A percentile compares a stretch with the other conserved stretches of the same genome.
These are phyloP conservation scores for Rhodotorula graminis DNA, from an alignment of 768 basidiomycete genomes.

Conservation along the genomic window DNA sequence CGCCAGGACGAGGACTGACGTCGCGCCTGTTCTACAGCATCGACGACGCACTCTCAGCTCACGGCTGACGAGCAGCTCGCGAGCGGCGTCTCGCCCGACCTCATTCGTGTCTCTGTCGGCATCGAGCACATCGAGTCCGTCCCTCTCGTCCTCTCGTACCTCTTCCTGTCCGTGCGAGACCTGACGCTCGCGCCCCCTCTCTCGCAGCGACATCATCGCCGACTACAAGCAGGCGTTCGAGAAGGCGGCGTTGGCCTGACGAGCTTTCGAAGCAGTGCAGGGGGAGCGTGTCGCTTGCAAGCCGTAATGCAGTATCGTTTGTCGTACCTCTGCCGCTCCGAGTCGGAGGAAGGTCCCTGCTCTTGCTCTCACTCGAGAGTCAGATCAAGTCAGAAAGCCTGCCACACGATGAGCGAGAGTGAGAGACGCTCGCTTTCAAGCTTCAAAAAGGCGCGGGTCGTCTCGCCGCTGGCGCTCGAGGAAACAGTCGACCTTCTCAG, in stretches of 20 bases:
- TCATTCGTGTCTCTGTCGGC: conserved; percentile 59
- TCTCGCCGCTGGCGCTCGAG: too few relatives aligned
- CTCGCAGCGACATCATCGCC: conserved; percentile 50
- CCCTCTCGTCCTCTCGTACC: neutral
- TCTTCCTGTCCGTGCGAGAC: neutral
- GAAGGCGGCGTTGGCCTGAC: neutral
- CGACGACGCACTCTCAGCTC: conserved; percentile 71
- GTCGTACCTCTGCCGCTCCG: too few relatives aligned
- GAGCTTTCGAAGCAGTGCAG: neutral
- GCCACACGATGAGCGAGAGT: too few relatives aligned
- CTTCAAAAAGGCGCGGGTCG: too few relatives aligned
- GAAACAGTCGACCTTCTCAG: too few relatives aligned
- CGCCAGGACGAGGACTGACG: conserved; percentile 45
- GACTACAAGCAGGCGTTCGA: conserved; percentile 51
- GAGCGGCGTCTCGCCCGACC: conserved; percentile 51
- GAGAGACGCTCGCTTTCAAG: too few relatives aligned
- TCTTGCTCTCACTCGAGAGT: too few relatives aligned
- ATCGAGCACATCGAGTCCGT: conserved; percentile 37
- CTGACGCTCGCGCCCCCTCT: too few relatives aligned
- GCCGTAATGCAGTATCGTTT: neutral
- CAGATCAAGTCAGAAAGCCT: too few relatives aligned
- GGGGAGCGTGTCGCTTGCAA: neutral
- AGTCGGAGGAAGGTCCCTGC: too few relatives aligned
- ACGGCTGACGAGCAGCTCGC: conserved; percentile 56
- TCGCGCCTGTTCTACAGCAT: conserved; percentile 52